A percentile compares a stretch with the other conserved stretches of the same genome.
These are phyloP conservation scores for Dothiorella sarmentorum DNA, from an alignment of 2,329 filamentous ascomycete genomes.

Conservation along the genomic window DNA sequence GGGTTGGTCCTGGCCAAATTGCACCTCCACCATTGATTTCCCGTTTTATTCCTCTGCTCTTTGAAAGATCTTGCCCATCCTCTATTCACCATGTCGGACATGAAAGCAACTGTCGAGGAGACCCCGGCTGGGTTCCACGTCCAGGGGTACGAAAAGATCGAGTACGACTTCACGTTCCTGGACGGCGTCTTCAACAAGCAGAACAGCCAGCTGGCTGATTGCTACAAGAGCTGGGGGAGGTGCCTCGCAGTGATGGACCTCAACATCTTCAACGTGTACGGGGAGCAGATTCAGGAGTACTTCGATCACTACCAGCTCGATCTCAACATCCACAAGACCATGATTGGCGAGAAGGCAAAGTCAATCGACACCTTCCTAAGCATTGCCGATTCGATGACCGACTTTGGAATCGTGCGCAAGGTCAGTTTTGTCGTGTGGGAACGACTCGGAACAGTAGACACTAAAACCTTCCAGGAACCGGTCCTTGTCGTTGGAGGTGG, in stretches of 20 bases:
- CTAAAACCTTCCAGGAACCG: constrained; percentile 51
- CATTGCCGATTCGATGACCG: constrained; percentile 71
- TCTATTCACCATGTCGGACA: constrained; percentile 60
- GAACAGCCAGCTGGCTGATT: constrained; percentile 61
- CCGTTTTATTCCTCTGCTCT: constrained; percentile 7
- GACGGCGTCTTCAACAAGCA: constrained; percentile 63
- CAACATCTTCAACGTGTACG: constrained; percentile 68
- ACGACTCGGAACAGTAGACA: constrained; percentile 5
- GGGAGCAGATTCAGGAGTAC: constrained; percentile 62
- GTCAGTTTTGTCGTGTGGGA: constrained; percentile 31
- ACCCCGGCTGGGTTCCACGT: constrained; percentile 66
- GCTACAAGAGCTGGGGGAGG: constrained; percentile 63
- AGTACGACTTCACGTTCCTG: constrained; percentile 71
- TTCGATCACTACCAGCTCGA: constrained; percentile 62
- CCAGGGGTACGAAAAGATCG: constrained; percentile 71
- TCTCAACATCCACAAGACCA: constrained; percentile 66
- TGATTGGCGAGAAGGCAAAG: constrained; percentile 73
- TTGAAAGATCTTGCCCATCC: constrained; percentile 13
- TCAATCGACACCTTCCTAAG: constrained; percentile 65
- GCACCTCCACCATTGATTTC: constrained; percentile 6
- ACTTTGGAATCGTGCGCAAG: constrained; percentile 67
- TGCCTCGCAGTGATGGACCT: constrained; percentile 67
- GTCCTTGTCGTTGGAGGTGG: constrained; percentile 66
- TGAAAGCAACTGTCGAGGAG: constrained; percentile 63
- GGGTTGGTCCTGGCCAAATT: background rate